Evolutionary conservation across 495 filamentous ascomycete genomes (phyloP), one percentile per base, ranked within the genome.

Genomic region (Hyphodiscus hymeniophilus): DNA sequence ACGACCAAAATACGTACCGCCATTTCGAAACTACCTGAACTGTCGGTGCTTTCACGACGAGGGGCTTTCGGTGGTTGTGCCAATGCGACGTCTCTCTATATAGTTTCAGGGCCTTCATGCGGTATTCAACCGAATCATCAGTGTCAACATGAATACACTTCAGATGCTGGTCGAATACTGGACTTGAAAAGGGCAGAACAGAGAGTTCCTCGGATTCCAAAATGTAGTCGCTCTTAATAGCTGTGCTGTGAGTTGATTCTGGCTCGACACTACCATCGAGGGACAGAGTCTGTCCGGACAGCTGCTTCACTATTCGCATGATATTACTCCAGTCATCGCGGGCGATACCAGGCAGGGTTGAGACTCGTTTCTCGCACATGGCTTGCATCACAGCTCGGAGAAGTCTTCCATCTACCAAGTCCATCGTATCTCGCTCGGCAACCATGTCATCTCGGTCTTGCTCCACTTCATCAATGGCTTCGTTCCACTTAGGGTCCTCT

Each of bases 381-480:
- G 38, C 35, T 48, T 66, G 52, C 21, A 72, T 50, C 7, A 64
- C 47, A 30, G 40, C 46, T 17, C 60, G 50, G 45, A 83, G 74
- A 1, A 86, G 52, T 34, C 77, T 67, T 15, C 83, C 84, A 55
- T 88, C 84, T n/a, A 87, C 45, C 8, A 81, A 58, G 56, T 88
- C 84, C 17, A 65, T 70, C 0, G 80, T 51, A 53, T 85, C 76
- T 55, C 69, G 76, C 21, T 38, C 45, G 2, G 47, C 15, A n/a
- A n/a, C n/a, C n/a, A n/a, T n/a, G n/a, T n/a, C n/a, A n/a, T n/a
- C n/a, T n/a, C n/a, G n/a, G n/a, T n/a, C n/a, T n/a, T n/a, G n/a
- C 12, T 42, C 32, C 16, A 48, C 42, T 8, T 43, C 21, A 30
- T 52, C 38, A 42, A 58, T 45, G 3, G 52, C 20, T 1, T 41